Percentiles rank a stretch among this genome's conserved stretches.
Conservation (phyloP, 164 flowering plant genomes). For the Magnolia sinica region DNA sequence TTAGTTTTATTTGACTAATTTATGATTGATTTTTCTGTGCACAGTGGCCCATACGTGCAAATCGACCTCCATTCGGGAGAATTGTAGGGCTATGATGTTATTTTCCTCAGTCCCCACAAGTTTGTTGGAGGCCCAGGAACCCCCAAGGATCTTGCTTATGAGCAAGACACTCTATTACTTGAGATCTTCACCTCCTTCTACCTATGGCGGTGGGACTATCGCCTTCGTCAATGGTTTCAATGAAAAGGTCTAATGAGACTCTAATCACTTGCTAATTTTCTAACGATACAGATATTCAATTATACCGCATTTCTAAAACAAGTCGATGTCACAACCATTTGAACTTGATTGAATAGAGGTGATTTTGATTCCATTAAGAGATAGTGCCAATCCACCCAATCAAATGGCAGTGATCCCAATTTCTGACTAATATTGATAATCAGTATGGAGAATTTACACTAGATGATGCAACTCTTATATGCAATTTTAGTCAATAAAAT, state of each 20-base stretch:
- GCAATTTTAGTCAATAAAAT: too few species aligned
- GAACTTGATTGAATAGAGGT: too few species aligned
- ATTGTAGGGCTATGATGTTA: conserved; percentile 71
- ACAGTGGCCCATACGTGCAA: conserved; percentile 59
- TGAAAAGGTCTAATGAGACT: conserved; percentile 18
- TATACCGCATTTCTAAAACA: too few species aligned
- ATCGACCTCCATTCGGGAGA: conserved; percentile 71
- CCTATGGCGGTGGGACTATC: conserved; percentile 83
- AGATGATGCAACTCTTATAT: too few species aligned
- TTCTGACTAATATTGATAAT: too few species aligned
- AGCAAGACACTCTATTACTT: conserved; percentile 49
- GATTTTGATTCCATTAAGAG: too few species aligned
- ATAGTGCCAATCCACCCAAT: too few species aligned
- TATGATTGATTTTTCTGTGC: not conserved
- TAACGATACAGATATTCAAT: too few species aligned
- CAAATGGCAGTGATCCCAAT: too few species aligned
- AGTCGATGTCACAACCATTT: not conserved
- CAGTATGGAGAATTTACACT: too few species aligned
- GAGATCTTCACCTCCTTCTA: conserved; percentile 34
- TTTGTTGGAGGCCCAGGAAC: conserved; percentile 83
- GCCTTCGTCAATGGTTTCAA: conserved; percentile 54
- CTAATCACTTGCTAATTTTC: conserved; percentile 19
- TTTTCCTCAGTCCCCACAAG: conserved; percentile 76
- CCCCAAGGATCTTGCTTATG: conserved; percentile 60
- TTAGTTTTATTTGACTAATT: too few species aligned